These are phyloP conservation scores for Mycena metata DNA, from an alignment of 768 basidiomycete species.

Conservation along the genomic window DNA sequence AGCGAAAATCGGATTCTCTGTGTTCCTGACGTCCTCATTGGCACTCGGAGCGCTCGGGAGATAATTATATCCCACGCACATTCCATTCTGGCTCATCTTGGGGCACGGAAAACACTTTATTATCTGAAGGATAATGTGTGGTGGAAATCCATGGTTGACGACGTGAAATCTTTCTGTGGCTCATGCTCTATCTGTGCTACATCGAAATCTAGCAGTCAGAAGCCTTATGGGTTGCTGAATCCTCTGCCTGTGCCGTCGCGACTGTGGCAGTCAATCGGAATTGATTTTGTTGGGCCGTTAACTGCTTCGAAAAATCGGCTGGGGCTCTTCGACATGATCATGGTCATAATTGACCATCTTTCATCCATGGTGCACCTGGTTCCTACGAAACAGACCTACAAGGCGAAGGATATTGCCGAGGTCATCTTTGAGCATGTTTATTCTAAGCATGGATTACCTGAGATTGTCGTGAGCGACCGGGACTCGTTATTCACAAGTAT, in stretches of 20 bases:
- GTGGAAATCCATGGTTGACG: constrained; percentile 28
- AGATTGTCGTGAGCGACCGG: constrained; percentile 45
- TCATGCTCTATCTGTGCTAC: constrained; percentile 19
- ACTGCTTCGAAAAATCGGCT: constrained; percentile 36
- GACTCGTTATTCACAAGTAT: constrained; percentile 31
- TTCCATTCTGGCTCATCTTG: constrained; percentile 52
- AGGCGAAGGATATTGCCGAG: constrained; percentile 30
- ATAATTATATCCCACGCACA: constrained; percentile 52
- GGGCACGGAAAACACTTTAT: constrained; percentile 46
- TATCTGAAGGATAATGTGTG: constrained; percentile 26
- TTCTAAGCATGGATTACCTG: constrained; percentile 45
- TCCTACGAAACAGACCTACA: constrained; percentile 27
- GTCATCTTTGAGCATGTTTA: constrained; percentile 40
- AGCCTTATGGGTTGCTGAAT: too few species aligned
- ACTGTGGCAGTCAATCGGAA: too few species aligned
- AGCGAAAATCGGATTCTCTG: constrained; percentile 33
- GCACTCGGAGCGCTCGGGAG: constrained; percentile 36
- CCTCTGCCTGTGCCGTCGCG: too few species aligned
- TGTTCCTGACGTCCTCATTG: constrained; percentile 41
- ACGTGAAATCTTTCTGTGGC: constrained; percentile 18
- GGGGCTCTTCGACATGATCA: constrained; percentile 32
- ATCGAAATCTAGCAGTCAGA: too few species aligned
- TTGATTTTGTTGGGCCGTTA: constrained; percentile 48
- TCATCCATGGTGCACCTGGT: constrained; percentile 36
- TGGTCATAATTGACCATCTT: constrained; percentile 39